phyloP scores from a whole-genome alignment of 1,284 basidiomycete genomes.

The Sporisorium reilianum region DNA sequence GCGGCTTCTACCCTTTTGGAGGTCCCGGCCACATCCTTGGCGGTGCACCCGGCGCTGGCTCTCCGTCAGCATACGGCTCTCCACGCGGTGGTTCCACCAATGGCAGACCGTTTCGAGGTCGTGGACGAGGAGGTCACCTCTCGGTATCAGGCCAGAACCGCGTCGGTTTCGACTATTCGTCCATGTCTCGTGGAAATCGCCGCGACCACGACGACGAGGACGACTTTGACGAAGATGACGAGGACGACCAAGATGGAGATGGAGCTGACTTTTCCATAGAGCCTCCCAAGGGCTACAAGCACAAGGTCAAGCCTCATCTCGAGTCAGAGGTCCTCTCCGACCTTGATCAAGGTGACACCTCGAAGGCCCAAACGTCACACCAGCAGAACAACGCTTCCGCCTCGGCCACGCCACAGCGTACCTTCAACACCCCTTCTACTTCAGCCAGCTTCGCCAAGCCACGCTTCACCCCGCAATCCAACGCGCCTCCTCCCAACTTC shows the following conservation, averaged over 20 bases:
- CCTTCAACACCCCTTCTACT: constrained; percentile 2
- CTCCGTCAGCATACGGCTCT: constrained; percentile 21
- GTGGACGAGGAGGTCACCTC: constrained; percentile 48
- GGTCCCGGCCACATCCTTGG: constrained; percentile 29
- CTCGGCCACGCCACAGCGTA: constrained; percentile 22
- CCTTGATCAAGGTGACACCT: constrained; percentile 3
- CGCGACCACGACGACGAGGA: constrained; percentile 17
- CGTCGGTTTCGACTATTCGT: constrained; percentile 47
- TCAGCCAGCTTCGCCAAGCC: constrained; percentile 12
- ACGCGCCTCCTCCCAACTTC: constrained; percentile 26
- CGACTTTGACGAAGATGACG: constrained; percentile 15
- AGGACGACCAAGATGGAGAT: constrained; percentile 13
- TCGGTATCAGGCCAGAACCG: constrained; percentile 46
- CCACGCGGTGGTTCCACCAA: constrained; percentile 35
- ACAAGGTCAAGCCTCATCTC: constrained; percentile 47
- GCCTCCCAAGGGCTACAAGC: constrained; percentile 34
- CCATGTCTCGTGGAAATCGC: constrained; percentile 26
- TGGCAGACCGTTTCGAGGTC: constrained; percentile 23
- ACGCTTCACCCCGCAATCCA: constrained; percentile 28
- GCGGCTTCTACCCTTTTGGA: constrained; percentile 35
- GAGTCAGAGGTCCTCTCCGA: constrained; percentile 23
- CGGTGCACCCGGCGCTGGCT: constrained; percentile 1
- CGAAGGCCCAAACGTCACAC: background rate
- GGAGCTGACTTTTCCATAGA: constrained; percentile 37
- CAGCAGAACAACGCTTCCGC: constrained; percentile 10